Conservation (phyloP, 176 grass and related monocot species). For the Rhynchospora tenuis region DNA sequence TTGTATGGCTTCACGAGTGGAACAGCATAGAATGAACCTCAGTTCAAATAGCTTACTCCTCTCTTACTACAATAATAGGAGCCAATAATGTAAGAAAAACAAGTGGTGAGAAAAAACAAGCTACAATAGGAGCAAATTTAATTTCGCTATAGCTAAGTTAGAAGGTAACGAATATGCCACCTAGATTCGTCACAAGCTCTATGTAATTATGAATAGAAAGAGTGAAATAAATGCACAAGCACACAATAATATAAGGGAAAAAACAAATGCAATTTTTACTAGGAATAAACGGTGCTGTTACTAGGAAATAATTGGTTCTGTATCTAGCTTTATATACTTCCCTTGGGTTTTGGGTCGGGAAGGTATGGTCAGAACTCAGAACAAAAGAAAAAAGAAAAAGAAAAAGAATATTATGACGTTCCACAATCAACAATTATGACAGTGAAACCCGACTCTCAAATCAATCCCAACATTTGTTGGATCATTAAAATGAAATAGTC, state of each 20-base stretch:
- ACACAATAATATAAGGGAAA: neutral
- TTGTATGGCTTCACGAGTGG: neutral
- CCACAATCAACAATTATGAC: neutral
- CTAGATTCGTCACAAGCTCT: neutral
- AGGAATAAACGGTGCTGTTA: neutral
- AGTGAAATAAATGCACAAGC: neutral
- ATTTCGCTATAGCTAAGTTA: neutral
- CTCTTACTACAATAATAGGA: neutral
- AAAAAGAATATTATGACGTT: neutral
- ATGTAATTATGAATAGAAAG: neutral
- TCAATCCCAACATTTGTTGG: too few species aligned
- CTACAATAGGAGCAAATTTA: neutral
- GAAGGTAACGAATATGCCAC: neutral
- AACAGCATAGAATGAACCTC: neutral
- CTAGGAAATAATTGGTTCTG: neutral
- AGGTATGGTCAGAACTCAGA: neutral
- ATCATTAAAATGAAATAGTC: too few species aligned
- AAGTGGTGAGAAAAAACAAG: neutral
- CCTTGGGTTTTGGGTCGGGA: neutral
- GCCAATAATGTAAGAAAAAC: slow-evolving; percentile 3
- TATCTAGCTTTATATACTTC: neutral
- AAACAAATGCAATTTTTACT: neutral
- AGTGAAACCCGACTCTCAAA: neutral
- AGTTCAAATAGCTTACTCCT: neutral
- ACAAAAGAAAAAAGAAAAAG: neutral